Evolutionary conservation across 2,329 filamentous ascomycete species (phyloP).

Genomic region (Claviceps citrina): DNA sequence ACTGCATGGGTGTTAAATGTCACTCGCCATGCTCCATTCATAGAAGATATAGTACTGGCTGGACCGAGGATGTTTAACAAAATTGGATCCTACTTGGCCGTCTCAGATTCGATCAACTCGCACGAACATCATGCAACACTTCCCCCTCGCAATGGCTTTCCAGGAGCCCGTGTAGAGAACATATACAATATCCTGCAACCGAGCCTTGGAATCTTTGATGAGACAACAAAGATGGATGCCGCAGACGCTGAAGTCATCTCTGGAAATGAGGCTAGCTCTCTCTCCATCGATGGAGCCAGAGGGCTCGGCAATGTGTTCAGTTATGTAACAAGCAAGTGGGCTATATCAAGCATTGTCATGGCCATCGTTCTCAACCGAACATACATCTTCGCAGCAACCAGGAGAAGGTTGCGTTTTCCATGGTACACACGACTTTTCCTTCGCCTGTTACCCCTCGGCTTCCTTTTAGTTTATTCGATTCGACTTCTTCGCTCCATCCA

Average conservation of each 20-base stretch:
- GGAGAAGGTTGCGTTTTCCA: conserved; percentile 59
- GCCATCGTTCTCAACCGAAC: conserved; percentile 82
- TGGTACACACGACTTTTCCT: conserved; percentile 58
- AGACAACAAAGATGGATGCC: background rate
- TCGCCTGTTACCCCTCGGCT: conserved; percentile 53
- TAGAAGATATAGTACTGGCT: conserved; percentile 53
- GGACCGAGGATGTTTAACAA: conserved; percentile 56
- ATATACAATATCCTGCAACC: conserved; percentile 18
- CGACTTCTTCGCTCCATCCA: conserved; percentile 69
- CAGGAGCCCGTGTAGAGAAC: conserved; percentile 12
- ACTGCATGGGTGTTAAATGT: conserved; percentile 43
- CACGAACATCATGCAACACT: conserved; percentile 21
- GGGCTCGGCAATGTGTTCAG: conserved; percentile 76
- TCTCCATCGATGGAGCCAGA: conserved; percentile 44
- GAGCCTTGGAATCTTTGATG: conserved; percentile 1
- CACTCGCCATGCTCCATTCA: conserved; percentile 44
- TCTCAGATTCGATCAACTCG: conserved; percentile 45
- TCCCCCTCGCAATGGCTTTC: conserved; percentile 10
- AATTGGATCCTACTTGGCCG: conserved; percentile 46
- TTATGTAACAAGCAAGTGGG: conserved; percentile 87
- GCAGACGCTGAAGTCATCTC: conserved; percentile 2
- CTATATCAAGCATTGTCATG: conserved; percentile 71
- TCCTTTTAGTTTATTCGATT: conserved; percentile 54
- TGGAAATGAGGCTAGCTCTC: conserved; percentile 22
- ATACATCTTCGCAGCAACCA: conserved; percentile 80